Conservation (phyloP, 2,329 filamentous ascomycete genomes). For the Verticillium nubilum region DNA sequence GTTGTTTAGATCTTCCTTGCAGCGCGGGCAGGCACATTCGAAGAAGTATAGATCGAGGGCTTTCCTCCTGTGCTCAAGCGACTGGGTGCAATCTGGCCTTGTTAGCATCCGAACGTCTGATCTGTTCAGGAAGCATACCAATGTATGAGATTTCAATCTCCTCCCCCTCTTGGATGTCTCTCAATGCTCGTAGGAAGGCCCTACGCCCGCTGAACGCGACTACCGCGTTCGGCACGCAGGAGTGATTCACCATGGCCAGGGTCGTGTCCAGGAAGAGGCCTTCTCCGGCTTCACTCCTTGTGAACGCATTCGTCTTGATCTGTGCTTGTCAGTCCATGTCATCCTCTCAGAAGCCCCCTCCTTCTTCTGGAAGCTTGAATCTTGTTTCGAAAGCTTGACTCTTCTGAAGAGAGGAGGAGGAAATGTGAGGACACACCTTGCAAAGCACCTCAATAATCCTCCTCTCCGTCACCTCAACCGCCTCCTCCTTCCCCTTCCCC, state of each 20-base stretch:
- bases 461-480: constrained; percentile 26
- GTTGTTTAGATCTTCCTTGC: constrained; percentile 43
- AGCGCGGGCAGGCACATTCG: constrained; percentile 43
- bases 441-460: constrained; percentile 44
- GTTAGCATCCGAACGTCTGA: background rate
- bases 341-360: no score
- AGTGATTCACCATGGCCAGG: constrained; percentile 58
- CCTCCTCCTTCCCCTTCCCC: constrained; percentile 31
- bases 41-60: constrained; percentile 47
- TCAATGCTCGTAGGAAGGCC: constrained; percentile 45
- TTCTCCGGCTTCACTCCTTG: constrained; percentile 45
- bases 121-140: constrained; percentile 31
- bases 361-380: no score
- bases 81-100: constrained; percentile 39
- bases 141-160: constrained; percentile 60
- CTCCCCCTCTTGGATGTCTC: constrained; percentile 42
- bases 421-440: constrained; percentile 35
- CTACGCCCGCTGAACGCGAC: constrained; percentile 49
- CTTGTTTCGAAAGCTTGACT: no score
- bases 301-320: constrained; percentile 60
- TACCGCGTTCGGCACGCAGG: constrained; percentile 54
- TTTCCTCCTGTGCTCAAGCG: constrained; percentile 33
- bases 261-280: constrained; percentile 52
- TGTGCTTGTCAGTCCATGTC: constrained; percentile 22
- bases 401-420: background rate